These are phyloP conservation scores for Alternaria postmessia DNA, from an alignment of 2,329 filamentous ascomycete genomes.

Conservation along the genomic window DNA sequence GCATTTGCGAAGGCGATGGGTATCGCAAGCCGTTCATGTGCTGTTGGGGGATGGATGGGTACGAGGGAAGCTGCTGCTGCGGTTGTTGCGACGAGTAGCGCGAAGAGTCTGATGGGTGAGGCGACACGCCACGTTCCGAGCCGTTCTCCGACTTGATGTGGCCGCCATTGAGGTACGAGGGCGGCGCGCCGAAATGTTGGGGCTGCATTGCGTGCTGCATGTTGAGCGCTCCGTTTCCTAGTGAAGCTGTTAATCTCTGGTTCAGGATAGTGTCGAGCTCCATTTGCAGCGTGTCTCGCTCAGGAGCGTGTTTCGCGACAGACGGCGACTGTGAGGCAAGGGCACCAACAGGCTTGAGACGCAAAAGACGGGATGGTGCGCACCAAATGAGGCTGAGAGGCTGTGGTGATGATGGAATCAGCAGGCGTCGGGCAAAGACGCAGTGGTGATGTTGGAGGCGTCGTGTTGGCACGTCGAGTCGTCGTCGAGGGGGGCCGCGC, in stretches of 20 bases:
- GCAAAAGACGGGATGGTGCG: conserved; percentile 44
- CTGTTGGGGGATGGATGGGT: conserved; percentile 58
- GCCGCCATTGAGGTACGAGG: conserved; percentile 57
- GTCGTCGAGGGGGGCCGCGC: conserved; percentile 46
- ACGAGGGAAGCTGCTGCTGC: conserved; percentile 60
- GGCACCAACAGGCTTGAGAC: conserved; percentile 23
- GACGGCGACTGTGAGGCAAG: conserved; percentile 15
- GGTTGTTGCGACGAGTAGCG: conserved; percentile 65
- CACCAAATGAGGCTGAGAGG: conserved; percentile 38
- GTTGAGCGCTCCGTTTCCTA: conserved; percentile 47
- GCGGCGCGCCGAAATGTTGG: conserved; percentile 58
- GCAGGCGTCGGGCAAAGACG: conserved; percentile 32
- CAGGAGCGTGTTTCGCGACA: conserved; percentile 29
- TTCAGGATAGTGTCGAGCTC: conserved; percentile 54
- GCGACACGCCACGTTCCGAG: conserved; percentile 66
- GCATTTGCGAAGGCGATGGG: conserved; percentile 61
- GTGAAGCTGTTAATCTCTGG: conserved; percentile 51
- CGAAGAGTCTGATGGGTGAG: conserved; percentile 64
- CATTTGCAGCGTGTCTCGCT: conserved; percentile 32
- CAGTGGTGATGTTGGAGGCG: conserved; percentile 10
- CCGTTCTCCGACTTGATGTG: conserved; percentile 66
- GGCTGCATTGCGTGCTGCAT: conserved; percentile 55
- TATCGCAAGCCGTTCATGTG: conserved; percentile 63
- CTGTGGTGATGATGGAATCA: conserved; percentile 5
- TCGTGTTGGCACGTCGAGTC: conserved; percentile 29